phyloP scores from a whole-genome alignment of 2,329 filamentous ascomycete genomes.

The Clonostachys solani region DNA sequence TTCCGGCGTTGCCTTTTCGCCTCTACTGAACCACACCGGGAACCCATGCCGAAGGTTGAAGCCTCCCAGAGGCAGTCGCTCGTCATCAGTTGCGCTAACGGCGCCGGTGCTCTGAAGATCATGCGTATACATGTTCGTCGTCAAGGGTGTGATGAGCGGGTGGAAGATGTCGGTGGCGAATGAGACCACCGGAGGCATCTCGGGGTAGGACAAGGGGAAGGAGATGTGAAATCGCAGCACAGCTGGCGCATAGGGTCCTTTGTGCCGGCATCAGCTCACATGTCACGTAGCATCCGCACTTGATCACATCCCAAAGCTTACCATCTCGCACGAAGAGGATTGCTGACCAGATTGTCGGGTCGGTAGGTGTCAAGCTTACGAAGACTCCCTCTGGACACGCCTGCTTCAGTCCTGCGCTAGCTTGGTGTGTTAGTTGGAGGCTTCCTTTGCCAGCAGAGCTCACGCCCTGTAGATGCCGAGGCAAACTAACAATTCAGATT shows the following conservation, averaged over 20 bases:
- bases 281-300: too few species aligned
- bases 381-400: constrained; percentile 84
- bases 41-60: constrained; percentile 92
- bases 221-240: constrained; percentile 87
- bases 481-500: constrained; percentile 72
- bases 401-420: constrained; percentile 65
- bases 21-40: constrained; percentile 78
- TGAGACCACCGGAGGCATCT: constrained; percentile 75
- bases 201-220: constrained; percentile 78
- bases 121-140: constrained; percentile 91
- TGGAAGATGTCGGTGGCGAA: constrained; percentile 95
- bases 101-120: constrained; percentile 71
- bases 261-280: background rate
- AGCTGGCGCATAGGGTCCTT: constrained; percentile 85
- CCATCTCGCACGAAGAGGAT: constrained; percentile 88
- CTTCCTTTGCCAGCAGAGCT: too few species aligned
- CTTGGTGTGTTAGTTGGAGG: too few species aligned
- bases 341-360: constrained; percentile 82
- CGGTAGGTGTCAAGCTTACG: constrained; percentile 75
- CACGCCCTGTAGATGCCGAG: too few species aligned
- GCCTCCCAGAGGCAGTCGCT: constrained; percentile 79
- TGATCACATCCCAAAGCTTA: constrained; percentile 26
- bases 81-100: constrained; percentile 78
- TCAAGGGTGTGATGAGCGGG: constrained; percentile 84
- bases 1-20: constrained; percentile 23